Evolutionary conservation across 2,329 filamentous ascomycete species (phyloP).

Genomic region (Thermomyces lanuginosus): DNA sequence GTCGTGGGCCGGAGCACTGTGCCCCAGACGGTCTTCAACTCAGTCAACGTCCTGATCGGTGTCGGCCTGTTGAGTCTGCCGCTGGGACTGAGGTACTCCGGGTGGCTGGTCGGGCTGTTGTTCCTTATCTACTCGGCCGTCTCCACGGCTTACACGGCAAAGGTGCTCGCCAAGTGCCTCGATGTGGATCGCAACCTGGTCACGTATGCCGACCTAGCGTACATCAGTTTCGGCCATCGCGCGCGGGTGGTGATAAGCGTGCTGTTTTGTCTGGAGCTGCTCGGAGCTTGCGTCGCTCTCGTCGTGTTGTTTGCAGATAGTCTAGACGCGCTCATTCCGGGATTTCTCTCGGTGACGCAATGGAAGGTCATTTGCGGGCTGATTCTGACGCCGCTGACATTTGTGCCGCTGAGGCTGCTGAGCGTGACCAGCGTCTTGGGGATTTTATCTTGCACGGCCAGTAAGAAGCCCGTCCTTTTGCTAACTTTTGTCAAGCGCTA

Average conservation of each 20-base stretch:
- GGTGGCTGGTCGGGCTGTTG: conserved; percentile 67
- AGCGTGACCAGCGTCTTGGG: conserved; percentile 85
- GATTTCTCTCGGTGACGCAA: conserved; percentile 44
- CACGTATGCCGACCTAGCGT: conserved; percentile 88
- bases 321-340: conserved; percentile 60
- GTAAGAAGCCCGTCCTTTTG: conserved; percentile 37
- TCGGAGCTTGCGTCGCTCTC: conserved; percentile 77
- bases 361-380: conserved; percentile 80
- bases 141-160: conserved; percentile 73
- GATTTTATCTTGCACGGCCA: conserved; percentile 78
- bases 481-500: conserved; percentile 9
- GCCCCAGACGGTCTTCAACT: conserved; percentile 92
- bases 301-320: conserved; percentile 90
- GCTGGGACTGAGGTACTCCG: conserved; percentile 70
- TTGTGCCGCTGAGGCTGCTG: conserved; percentile 64
- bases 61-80: conserved; percentile 80
- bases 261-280: conserved; percentile 71
- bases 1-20: conserved; percentile 89
- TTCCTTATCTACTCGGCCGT: conserved; percentile 59
- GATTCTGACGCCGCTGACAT: conserved; percentile 65
- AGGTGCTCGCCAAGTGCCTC: conserved; percentile 71
- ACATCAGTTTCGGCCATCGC: conserved; percentile 68
- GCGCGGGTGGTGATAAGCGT: conserved; percentile 70
- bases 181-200: conserved; percentile 71
- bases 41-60: conserved; percentile 81